These are phyloP conservation scores for Cynara cardunculus DNA, from an alignment of 129 eudicot species.

Conservation along the genomic window DNA sequence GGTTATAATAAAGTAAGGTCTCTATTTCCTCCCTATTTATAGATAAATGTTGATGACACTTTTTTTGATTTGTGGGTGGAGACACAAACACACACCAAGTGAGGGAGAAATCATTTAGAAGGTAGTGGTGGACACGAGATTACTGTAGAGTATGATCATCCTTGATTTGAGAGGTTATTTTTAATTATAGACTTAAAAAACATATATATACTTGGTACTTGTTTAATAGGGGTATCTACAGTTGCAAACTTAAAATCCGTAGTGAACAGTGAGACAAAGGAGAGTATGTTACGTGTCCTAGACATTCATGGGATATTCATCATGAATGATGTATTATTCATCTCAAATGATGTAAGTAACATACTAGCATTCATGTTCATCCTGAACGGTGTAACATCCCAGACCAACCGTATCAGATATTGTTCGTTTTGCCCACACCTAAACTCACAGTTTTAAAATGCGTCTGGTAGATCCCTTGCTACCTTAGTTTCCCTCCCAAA, in stretches of 20 bases:
- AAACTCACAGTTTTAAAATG: too few species aligned
- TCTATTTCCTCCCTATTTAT: slow-evolving; percentile 32
- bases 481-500: too few species aligned
- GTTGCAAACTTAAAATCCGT: background rate
- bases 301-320: background rate
- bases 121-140: slow-evolving; percentile 35
- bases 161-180: slow-evolving; percentile 2
- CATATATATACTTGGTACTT: background rate
- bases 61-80: slow-evolving; percentile 42
- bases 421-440: too few species aligned
- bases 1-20: slow-evolving; percentile 14
- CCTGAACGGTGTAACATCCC: too few species aligned
- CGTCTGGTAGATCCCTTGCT: too few species aligned
- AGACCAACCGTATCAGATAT: too few species aligned
- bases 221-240: background rate
- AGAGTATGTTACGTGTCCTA: background rate
- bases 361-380: too few species aligned
- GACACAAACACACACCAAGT: slow-evolving; percentile 41
- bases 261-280: background rate
- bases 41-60: slow-evolving; percentile 21
- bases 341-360: too few species aligned
- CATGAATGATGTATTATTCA: too few species aligned
- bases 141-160: slow-evolving; percentile 15
- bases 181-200: background rate
- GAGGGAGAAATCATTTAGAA: slow-evolving; percentile 31